These are phyloP conservation scores for Plasmodium falciparum DNA, from an alignment of 169 alveolate genomes.

Conservation along the genomic window DNA sequence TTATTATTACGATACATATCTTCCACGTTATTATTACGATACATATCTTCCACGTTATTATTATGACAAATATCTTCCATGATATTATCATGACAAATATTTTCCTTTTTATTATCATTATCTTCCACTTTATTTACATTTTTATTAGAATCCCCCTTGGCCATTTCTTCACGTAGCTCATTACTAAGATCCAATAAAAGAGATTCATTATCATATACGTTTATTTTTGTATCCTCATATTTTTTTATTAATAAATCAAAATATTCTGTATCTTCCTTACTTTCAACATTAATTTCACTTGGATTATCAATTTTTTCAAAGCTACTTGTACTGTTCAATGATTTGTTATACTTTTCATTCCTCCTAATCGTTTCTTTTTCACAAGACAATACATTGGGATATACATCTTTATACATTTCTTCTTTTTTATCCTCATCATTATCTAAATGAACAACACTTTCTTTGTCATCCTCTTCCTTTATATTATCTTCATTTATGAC, in stretches of 20 bases:
- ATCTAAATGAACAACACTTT: not conserved
- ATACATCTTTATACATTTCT: not conserved
- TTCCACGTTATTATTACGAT: not conserved
- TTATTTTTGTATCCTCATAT: slow-evolving; percentile 51
- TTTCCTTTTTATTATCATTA: not conserved
- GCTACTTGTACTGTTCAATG: not conserved
- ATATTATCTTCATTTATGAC: not conserved
- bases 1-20: not conserved
- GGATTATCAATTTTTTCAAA: slow-evolving; percentile 5
- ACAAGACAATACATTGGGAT: not conserved
- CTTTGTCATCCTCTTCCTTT: not conserved
- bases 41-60: not conserved
- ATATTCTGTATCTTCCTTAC: slow-evolving; percentile 51
- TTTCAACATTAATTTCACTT: not conserved
- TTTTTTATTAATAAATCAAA: slow-evolving; percentile 33
- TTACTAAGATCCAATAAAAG: not conserved
- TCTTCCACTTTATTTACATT: not conserved
- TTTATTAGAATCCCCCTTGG: not conserved
- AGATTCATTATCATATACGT: slow-evolving; percentile 5
- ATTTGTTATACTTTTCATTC: slow-evolving; percentile 7
- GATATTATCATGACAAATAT: not conserved
- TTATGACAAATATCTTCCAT: too few relatives aligned
- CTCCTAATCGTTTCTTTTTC: not conserved
- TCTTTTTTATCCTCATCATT: not conserved
- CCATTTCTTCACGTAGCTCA: not conserved